Base-by-base conservation (phyloP, 768 basidiomycete genomes). In the Lactarius hatsudake region DNA sequence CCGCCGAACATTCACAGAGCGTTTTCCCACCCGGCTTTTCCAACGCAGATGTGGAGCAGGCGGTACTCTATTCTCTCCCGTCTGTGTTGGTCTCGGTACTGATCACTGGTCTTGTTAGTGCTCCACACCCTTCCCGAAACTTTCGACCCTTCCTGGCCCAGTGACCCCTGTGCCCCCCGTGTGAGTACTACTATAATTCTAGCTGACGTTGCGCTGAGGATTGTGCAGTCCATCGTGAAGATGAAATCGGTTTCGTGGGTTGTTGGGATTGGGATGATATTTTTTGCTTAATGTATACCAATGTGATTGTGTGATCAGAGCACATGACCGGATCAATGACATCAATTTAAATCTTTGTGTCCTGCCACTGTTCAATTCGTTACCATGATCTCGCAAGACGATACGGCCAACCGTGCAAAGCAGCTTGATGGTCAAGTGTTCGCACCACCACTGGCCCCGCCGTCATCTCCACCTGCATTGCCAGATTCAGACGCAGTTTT, bases 71-170 rank as follows among this genome's bases (percentile, higher is more conserved):
- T 62, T 13, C 15, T 23, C 15, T 20, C 9, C 48, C 20, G 10
- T 48, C 15, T 18, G 5, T 23, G 23, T 23, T 17, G 2, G 40
- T 20, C 20, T 0, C 36, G 36, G 57, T 20, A 30, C 45, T 62
- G 15, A 61, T 18, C 12, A 18, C 20, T 1, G 20, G 23, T 3
- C 48, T n/a, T 7, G 18, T 64, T 51, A 76, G 75, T 82, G 78
- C 67, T 74, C 75, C 28, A 64, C 76, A 53, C 66, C 78, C 4
- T 81, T 80, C 76, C 80, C 79, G 18, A 73, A 71, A 13, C 74
- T 79, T 51, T 61, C 72, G 48, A 73, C 76, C 30, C 67, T 74
- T 59, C 74, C 76, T 30, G 79, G 78, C 58, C 74, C 78, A 63
- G 72, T 63, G 40, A 76, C 74, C 34, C 71, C 76, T 36, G 73